Evolutionary conservation across 257 asterid genomes (phyloP).

Genomic region (Ajuga chamaepitys): DNA sequence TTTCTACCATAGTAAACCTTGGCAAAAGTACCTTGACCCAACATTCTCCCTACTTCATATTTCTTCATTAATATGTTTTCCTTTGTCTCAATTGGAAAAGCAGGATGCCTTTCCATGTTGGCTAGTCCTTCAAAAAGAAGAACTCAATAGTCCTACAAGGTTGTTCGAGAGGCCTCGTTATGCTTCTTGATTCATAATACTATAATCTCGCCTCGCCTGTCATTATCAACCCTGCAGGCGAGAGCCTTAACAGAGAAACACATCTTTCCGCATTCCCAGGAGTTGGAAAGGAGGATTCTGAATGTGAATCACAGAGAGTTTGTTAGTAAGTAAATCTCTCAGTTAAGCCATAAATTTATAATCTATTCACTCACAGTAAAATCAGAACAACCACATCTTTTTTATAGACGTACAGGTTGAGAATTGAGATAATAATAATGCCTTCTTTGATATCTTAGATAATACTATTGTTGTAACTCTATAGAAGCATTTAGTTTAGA

Average conservation of each 20-base stretch:
- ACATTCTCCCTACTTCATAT: conserved; percentile 71
- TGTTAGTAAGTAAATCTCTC: not conserved
- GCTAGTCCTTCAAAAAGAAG: too few relatives aligned
- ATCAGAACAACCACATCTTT: not conserved
- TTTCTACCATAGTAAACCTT: conserved; percentile 71
- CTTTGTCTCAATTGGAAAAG: conserved; percentile 35
- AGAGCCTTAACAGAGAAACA: conserved; percentile 15
- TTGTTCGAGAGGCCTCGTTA: conserved; percentile 21
- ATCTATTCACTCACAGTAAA: not conserved
- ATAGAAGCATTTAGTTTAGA: not conserved
- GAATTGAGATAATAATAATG: too few relatives aligned
- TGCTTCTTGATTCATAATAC: conserved; percentile 22
- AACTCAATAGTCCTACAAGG: conserved; percentile 12
- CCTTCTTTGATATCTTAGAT: too few relatives aligned
- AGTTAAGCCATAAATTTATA: not conserved
- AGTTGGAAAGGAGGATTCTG: conserved; percentile 18
- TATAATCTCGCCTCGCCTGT: not conserved
- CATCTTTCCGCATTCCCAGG: conserved; percentile 53
- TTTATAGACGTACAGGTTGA: not conserved
- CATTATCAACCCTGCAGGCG: conserved; percentile 13
- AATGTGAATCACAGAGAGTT: not conserved
- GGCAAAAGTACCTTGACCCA: conserved; percentile 81
- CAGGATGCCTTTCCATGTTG: not conserved
- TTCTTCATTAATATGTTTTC: conserved; percentile 57
- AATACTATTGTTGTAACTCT: not conserved